Evolutionary conservation across 225 moss, liverwort and hornwort species (phyloP).

Genomic region (Pleurozium schreberi): DNA sequence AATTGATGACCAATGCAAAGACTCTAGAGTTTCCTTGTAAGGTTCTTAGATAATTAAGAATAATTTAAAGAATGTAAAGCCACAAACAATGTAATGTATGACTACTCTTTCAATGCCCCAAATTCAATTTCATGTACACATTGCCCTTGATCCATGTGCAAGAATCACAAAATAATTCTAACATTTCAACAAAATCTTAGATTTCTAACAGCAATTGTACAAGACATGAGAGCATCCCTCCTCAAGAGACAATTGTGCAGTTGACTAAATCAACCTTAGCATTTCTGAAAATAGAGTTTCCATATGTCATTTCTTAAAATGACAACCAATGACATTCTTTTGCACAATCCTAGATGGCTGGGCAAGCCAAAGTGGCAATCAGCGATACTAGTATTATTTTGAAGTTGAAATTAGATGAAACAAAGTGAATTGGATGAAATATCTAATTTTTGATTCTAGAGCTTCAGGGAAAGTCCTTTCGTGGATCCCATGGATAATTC

Average conservation of each 20-base stretch:
- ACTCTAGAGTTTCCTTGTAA: not conserved
- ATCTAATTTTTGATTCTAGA: too few species aligned
- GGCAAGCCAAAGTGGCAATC: too few species aligned
- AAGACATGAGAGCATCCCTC: not conserved
- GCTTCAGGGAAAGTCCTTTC: too few species aligned
- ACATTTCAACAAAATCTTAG: not conserved
- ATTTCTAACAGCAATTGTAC: not conserved
- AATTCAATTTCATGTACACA: not conserved
- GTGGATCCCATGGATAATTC: too few species aligned
- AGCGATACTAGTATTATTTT: too few species aligned
- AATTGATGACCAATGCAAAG: too few species aligned
- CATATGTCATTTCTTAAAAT: not conserved
- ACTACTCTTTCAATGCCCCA: not conserved
- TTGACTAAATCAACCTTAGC: not conserved
- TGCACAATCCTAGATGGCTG: too few species aligned
- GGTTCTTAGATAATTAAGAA: not conserved
- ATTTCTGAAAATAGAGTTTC: not conserved
- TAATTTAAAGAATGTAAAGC: not conserved
- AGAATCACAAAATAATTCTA: not conserved
- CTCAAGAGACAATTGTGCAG: not conserved
- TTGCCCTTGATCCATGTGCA: rapidly evolving
- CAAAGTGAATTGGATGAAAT: not conserved
- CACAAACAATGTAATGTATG: not conserved
- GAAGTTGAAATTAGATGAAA: not conserved
- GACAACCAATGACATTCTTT: not conserved